phyloP scores from a whole-genome alignment of 768 basidiomycete genomes.

The Boletus rex-veris region DNA sequence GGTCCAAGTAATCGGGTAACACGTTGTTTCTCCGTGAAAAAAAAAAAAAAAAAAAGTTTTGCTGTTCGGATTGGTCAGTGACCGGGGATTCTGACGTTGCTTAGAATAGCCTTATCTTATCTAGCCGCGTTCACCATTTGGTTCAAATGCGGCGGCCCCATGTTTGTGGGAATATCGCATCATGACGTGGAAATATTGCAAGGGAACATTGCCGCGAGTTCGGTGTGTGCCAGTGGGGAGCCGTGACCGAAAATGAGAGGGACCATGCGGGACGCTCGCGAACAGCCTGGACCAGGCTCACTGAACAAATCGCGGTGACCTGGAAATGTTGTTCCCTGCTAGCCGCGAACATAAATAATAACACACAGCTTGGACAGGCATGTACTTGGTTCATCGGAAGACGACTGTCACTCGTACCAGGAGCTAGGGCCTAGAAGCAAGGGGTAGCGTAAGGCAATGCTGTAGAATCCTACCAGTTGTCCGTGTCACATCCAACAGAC shows the following conservation, averaged over 20 bases:
- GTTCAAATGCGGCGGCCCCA: not conserved
- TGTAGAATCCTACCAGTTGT: conserved; percentile 5
- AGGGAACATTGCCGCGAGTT: not conserved
- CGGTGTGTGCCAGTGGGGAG: too few relatives aligned
- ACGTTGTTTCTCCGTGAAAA: not conserved
- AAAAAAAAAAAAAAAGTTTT: not conserved
- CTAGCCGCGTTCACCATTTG: not conserved
- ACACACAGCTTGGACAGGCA: not conserved
- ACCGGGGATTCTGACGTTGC: not conserved
- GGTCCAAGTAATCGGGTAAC: not conserved
- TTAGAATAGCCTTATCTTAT: conserved; percentile 9
- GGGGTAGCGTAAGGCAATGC: not conserved
- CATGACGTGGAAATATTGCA: not conserved
- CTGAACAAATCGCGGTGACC: too few relatives aligned
- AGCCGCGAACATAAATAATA: too few relatives aligned
- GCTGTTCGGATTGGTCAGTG: not conserved
- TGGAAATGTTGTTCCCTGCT: too few relatives aligned
- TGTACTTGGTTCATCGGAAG: not conserved
- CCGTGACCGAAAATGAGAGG: too few relatives aligned
- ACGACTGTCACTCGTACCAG: not conserved
- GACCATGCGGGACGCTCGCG: too few relatives aligned
- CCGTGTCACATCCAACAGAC: conserved; percentile 3
- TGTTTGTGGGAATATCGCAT: not conserved
- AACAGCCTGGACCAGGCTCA: too few relatives aligned
- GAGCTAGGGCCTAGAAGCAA: not conserved